Percentiles rank a stretch among this genome's conserved stretches.
These are phyloP conservation scores for Gonapodya sp. DNA, from an alignment of 192 early-diverging fungal species.

Conservation along the genomic window DNA sequence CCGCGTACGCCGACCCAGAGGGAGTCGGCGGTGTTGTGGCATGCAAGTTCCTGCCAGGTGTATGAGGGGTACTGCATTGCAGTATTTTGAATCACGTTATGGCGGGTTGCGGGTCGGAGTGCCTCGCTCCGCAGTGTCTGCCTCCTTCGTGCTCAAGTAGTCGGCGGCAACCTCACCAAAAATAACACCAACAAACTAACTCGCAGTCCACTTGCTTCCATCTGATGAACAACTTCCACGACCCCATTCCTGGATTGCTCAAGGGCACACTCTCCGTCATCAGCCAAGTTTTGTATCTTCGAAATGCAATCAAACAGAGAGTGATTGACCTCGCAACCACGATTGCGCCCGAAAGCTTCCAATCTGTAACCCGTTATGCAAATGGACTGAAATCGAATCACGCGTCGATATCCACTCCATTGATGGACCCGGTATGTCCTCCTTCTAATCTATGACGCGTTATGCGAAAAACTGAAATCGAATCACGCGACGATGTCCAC, in stretches of 20 bases:
- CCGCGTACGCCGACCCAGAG: conserved; percentile 31
- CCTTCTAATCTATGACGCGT: not conserved
- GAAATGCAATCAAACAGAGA: not conserved
- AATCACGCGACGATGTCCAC: not conserved
- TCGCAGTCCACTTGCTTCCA: no score
- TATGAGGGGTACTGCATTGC: no score
- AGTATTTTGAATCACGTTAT: no score
- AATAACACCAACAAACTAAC: no score
- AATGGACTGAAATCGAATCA: not conserved
- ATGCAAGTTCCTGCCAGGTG: conserved; percentile 23
- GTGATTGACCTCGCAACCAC: not conserved
- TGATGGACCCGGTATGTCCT: not conserved
- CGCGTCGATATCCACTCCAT: not conserved
- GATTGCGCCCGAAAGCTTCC: not conserved
- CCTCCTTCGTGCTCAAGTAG: no score
- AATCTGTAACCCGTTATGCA: not conserved
- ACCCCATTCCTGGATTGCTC: not conserved
- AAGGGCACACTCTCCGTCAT: not conserved
- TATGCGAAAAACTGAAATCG: not conserved
- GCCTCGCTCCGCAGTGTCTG: no score
- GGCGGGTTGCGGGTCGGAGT: no score
- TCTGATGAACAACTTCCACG: no score
- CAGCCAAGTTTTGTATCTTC: not conserved
- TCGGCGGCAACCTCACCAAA: no score
- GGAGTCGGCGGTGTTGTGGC: conserved; percentile 28